phyloP scores from a whole-genome alignment of 139 green algal species.

The Micromonas commoda region DNA sequence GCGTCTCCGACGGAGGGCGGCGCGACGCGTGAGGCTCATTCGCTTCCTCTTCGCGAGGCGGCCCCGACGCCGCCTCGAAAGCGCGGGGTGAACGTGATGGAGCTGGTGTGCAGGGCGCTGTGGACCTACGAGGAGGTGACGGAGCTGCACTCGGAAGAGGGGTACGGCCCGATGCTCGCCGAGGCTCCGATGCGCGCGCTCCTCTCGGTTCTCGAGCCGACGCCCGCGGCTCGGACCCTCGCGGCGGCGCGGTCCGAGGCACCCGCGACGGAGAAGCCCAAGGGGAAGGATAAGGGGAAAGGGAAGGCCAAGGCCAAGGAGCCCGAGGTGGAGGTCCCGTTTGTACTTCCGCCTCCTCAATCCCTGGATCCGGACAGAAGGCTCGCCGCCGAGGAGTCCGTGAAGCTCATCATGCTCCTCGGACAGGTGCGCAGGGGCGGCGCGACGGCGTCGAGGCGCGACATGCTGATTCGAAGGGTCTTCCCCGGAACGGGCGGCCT shows the following conservation, averaged over 20 bases:
- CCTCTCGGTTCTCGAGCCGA: background rate
- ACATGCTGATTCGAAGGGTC: background rate
- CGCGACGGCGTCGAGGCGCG: background rate
- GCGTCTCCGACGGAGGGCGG: too few relatives aligned
- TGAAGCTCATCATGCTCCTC: background rate
- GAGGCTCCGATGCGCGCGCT: background rate
- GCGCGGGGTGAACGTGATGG: background rate
- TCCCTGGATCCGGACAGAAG: background rate
- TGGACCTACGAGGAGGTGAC: background rate
- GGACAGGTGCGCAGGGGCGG: background rate
- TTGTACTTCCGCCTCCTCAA: too few relatives aligned
- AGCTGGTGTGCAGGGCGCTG: background rate
- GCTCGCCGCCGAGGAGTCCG: background rate
- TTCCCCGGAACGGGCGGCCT: background rate
- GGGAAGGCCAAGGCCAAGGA: background rate
- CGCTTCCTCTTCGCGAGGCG: too few relatives aligned
- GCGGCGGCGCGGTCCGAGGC: too few relatives aligned
- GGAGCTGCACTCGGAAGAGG: background rate
- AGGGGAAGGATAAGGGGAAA: too few relatives aligned
- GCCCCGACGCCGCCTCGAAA: too few relatives aligned
- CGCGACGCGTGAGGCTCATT: too few relatives aligned
- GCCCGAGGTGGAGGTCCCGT: background rate
- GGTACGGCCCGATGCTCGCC: background rate
- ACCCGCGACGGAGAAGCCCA: too few relatives aligned
- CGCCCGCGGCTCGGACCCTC: too few relatives aligned